Evolutionary conservation across 306 rosid species (phyloP).

Genomic region (Cicer bijugum): DNA sequence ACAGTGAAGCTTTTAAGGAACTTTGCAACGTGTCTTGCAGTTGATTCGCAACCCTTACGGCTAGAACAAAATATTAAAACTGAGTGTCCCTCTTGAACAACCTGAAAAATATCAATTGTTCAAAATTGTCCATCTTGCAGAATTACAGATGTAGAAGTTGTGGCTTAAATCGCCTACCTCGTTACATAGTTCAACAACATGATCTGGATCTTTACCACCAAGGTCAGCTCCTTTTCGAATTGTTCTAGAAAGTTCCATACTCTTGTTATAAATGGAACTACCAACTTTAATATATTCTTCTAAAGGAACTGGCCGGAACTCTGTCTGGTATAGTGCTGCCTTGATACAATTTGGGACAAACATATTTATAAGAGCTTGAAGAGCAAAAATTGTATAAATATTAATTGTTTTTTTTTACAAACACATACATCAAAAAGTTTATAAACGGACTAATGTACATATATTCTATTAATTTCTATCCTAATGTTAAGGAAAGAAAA

Average conservation of each 20-base stretch:
- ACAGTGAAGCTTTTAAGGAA: slow-evolving; percentile 67
- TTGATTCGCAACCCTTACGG: slow-evolving; percentile 97
- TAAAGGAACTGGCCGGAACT: slow-evolving; percentile 93
- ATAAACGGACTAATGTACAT: slow-evolving; percentile 1
- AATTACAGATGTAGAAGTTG: slow-evolving; percentile 37
- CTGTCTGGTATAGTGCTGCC: slow-evolving; percentile 97
- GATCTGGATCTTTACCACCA: slow-evolving; percentile 97
- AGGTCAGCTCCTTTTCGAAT: slow-evolving; percentile 74
- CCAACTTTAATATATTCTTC: slow-evolving; percentile 97
- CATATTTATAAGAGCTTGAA: slow-evolving; percentile 24
- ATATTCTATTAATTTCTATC: slow-evolving; percentile 2
- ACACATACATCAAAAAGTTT: background rate
- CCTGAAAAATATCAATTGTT: slow-evolving; percentile 54
- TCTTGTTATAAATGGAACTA: slow-evolving; percentile 74
- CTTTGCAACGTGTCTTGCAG: slow-evolving; percentile 84
- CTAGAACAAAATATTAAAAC: slow-evolving; percentile 96
- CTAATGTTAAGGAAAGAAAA: background rate
- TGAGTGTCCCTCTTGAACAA: slow-evolving; percentile 94
- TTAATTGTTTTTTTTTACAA: background rate
- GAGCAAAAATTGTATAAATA: background rate
- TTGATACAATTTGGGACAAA: slow-evolving; percentile 55
- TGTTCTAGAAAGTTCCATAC: slow-evolving; percentile 77
- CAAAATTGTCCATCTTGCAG: slow-evolving; percentile 35
- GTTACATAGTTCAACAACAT: slow-evolving; percentile 91
- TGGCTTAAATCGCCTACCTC: slow-evolving; percentile 63